Percentiles rank a stretch among this genome's conserved stretches.
phyloP scores from a whole-genome alignment of 805 yeast genomes.

The Candida michaelii region DNA sequence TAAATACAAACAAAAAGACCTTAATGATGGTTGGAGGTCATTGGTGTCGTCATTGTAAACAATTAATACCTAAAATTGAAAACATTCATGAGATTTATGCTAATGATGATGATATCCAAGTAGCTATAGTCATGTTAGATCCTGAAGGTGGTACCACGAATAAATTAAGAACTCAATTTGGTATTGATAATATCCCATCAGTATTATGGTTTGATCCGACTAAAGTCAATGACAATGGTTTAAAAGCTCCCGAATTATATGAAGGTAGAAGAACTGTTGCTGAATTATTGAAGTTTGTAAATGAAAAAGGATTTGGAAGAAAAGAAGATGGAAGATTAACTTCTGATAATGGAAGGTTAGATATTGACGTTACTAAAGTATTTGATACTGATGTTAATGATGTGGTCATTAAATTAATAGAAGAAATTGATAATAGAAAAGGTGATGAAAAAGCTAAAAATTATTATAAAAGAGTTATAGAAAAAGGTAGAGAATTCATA shows the following conservation, averaged over 20 bases:
- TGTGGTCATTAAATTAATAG: constrained; percentile 4
- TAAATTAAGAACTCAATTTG: constrained; percentile 40
- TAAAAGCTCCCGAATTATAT: constrained; percentile 26
- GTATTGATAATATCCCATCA: constrained; percentile 52
- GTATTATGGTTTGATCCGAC: constrained; percentile 48
- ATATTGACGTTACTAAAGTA: constrained; percentile 7
- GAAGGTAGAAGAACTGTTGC: constrained; percentile 24
- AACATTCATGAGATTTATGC: constrained; percentile 41
- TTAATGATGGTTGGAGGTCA: constrained; percentile 59
- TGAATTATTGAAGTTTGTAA: constrained; percentile 25
- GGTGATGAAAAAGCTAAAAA: constrained; percentile 3
- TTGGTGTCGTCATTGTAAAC: constrained; percentile 61
- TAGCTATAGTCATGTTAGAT: constrained; percentile 23
- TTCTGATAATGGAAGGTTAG: constrained; percentile 30
- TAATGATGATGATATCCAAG: constrained; percentile 29
- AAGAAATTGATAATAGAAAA: constrained; percentile 3
- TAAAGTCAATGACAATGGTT: constrained; percentile 11
- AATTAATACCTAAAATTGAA: constrained; percentile 51
- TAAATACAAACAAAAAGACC: constrained; percentile 27
- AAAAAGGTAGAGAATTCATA: constrained; percentile 44
- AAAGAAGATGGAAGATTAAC: constrained; percentile 32
- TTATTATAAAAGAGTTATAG: constrained; percentile 51
- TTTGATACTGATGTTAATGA: constrained; percentile 16
- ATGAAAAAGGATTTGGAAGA: constrained; percentile 28
- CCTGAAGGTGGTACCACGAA: constrained; percentile 47